These are phyloP conservation scores for Selaginella tamariscina DNA, from an alignment of 75 land plant species.

Conservation along the genomic window DNA sequence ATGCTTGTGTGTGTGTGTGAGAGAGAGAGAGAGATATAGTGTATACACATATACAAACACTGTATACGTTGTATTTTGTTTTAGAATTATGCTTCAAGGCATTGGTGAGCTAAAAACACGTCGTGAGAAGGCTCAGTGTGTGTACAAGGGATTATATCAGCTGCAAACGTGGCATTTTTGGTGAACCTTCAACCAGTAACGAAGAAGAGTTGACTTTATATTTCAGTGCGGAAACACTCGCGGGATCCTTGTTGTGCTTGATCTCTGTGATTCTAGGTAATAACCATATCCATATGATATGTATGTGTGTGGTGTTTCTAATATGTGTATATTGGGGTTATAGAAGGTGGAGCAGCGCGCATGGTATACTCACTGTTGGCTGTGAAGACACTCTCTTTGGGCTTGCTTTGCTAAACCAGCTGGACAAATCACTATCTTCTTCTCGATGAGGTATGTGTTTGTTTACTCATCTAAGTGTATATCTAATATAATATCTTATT, in stretches of 20 bases:
- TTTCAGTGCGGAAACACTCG: conserved; percentile 64
- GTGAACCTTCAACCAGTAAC: too few relatives aligned
- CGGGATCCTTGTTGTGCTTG: conserved; percentile 43
- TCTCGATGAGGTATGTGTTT: too few relatives aligned
- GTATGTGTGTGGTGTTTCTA: too few relatives aligned
- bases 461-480: too few relatives aligned
- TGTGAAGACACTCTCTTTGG: conserved; percentile 92
- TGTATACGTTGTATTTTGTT: neutral
- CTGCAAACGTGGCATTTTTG: conserved; percentile 4
- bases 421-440: conserved; percentile 20
- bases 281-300: conserved; percentile 28
- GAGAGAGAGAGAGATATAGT: too few relatives aligned
- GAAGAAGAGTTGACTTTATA: conserved; percentile 50
- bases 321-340: conserved; percentile 24
- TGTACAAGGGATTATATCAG: conserved; percentile 52
- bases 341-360: conserved; percentile 18
- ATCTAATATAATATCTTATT: too few relatives aligned
- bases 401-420: conserved; percentile 56
- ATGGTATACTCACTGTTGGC: conserved; percentile 51
- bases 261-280: conserved; percentile 38
- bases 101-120: conserved; percentile 20
- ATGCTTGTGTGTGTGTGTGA: too few relatives aligned
- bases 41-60: neutral
- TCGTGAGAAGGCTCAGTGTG: conserved; percentile 32
- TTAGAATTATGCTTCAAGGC: neutral